Percentiles rank a stretch among this genome's conserved stretches.
Evolutionary conservation across 495 filamentous ascomycete genomes (phyloP).

Genomic region (Chaetomidium leptoderma): DNA sequence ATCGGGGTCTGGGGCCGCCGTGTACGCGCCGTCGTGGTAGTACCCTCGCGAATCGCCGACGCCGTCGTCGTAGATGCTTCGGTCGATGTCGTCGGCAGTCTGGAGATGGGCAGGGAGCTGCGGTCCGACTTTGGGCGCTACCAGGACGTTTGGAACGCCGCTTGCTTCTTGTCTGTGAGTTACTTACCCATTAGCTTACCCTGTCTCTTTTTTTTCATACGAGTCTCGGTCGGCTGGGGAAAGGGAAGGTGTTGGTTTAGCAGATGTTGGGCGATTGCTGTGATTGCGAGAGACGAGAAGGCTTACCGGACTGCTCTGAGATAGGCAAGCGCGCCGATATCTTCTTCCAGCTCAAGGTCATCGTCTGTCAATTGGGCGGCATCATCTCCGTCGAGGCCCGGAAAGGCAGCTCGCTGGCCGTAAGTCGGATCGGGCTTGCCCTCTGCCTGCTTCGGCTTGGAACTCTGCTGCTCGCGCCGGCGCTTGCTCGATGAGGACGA

Average conservation of each 20-base stretch:
- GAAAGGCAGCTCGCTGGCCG: slow-evolving; percentile 74
- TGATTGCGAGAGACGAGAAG: slow-evolving; percentile 15
- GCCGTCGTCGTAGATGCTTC: slow-evolving; percentile 41
- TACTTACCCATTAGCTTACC: slow-evolving; percentile 37
- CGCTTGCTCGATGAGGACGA: slow-evolving; percentile 29
- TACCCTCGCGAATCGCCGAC: slow-evolving; percentile 53
- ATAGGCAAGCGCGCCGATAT: slow-evolving; percentile 65
- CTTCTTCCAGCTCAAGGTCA: slow-evolving; percentile 55
- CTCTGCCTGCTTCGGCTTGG: slow-evolving; percentile 22
- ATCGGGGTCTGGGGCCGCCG: slow-evolving; percentile 42
- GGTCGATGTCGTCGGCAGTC: slow-evolving; percentile 28
- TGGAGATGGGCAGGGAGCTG: slow-evolving; percentile 37
- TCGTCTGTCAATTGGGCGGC: slow-evolving; percentile 39
- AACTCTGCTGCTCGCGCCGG: slow-evolving; percentile 21
- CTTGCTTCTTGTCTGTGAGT: slow-evolving; percentile 66
- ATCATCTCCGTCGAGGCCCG: slow-evolving; percentile 56
- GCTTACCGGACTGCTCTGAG: slow-evolving; percentile 76
- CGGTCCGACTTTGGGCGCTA: slow-evolving; percentile 50
- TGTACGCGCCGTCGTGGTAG: slow-evolving; percentile 69
- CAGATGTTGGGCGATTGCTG: slow-evolving; percentile 25
- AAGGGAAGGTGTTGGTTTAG: slow-evolving; percentile 28
- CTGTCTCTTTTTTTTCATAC: slow-evolving; percentile 28
- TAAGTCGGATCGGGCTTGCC: slow-evolving; percentile 58
- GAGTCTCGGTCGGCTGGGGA: slow-evolving; percentile 11
- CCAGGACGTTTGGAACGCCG: slow-evolving; percentile 61